These are phyloP conservation scores for Starmerella stigmatis DNA, from an alignment of 805 yeast species.

Conservation along the genomic window DNA sequence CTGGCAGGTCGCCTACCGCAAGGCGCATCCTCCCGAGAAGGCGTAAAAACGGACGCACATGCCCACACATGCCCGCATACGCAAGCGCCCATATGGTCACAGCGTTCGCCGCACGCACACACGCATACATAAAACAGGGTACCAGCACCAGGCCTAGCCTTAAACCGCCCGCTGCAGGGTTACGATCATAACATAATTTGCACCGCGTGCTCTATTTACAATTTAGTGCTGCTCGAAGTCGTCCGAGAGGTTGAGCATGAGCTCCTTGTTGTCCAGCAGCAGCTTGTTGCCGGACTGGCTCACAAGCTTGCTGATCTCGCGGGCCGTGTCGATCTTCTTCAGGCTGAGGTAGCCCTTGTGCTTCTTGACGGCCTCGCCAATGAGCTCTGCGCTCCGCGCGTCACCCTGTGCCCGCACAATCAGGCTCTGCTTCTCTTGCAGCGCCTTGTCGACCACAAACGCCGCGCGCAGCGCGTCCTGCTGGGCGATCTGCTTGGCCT, in stretches of 20 bases:
- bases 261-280: conserved; percentile 81
- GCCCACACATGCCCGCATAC: too few relatives aligned
- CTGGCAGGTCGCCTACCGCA: conserved; percentile 33
- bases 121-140: too few relatives aligned
- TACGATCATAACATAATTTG: background rate
- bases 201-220: background rate
- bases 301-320: conserved; percentile 82
- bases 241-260: conserved; percentile 75
- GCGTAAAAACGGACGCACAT: too few relatives aligned
- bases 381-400: conserved; percentile 93
- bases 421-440: conserved; percentile 94
- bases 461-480: conserved; percentile 99
- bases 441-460: conserved; percentile 89
- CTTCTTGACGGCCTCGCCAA: conserved; percentile 98
- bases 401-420: conserved; percentile 98
- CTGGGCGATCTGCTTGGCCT: conserved; percentile 97
- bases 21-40: conserved; percentile 2
- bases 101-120: too few relatives aligned
- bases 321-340: conserved; percentile 93
- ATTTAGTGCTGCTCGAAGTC: conserved; percentile 35
- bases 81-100: too few relatives aligned
- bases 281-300: conserved; percentile 85
- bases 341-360: conserved; percentile 91
- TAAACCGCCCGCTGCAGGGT: too few relatives aligned
- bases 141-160: too few relatives aligned